Conservation (phyloP, 495 filamentous ascomycete genomes). For the Aspergillus olivimuriae region DNA sequence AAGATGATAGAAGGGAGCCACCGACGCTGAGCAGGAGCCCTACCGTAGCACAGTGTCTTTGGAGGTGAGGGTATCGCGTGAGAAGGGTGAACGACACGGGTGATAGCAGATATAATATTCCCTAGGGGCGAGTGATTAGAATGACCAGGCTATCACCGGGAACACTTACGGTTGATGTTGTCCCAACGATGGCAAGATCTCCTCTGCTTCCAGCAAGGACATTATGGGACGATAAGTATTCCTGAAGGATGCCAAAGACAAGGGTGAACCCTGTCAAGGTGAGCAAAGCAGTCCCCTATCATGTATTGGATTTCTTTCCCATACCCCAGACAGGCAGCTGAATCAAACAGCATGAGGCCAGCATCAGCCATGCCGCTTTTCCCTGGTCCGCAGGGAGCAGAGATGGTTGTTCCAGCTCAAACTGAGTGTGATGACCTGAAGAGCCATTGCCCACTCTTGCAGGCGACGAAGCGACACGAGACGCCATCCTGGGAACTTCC, state of each 20-base stretch:
- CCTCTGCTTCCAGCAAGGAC: slow-evolving; percentile 28
- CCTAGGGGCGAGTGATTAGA: slow-evolving; percentile 22
- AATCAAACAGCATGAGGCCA: slow-evolving; percentile 54
- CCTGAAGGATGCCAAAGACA: slow-evolving; percentile 46
- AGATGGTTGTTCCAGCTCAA: slow-evolving; percentile 26
- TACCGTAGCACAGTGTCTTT: slow-evolving; percentile 31
- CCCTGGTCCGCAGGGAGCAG: slow-evolving; percentile 56
- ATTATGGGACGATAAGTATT: slow-evolving; percentile 33
- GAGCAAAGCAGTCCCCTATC: background rate
- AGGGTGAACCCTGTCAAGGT: slow-evolving; percentile 37
- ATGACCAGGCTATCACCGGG: background rate
- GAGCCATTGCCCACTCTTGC: slow-evolving; percentile 4
- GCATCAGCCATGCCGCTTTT: slow-evolving; percentile 57
- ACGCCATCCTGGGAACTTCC: background rate
- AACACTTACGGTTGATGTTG: slow-evolving; percentile 34
- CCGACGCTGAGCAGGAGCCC: slow-evolving; percentile 37
- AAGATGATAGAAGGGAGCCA: slow-evolving; percentile 42
- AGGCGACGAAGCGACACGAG: background rate
- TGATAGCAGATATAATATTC: slow-evolving; percentile 51
- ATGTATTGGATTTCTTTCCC: slow-evolving; percentile 3
- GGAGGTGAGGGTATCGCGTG: slow-evolving; percentile 38
- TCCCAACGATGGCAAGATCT: slow-evolving; percentile 47
- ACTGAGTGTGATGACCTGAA: slow-evolving; percentile 2
- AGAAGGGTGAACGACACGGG: slow-evolving; percentile 43
- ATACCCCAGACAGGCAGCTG: slow-evolving; percentile 61